Evolutionary conservation across 768 basidiomycete genomes (phyloP).

Genomic region (Suillus tomentosus): DNA sequence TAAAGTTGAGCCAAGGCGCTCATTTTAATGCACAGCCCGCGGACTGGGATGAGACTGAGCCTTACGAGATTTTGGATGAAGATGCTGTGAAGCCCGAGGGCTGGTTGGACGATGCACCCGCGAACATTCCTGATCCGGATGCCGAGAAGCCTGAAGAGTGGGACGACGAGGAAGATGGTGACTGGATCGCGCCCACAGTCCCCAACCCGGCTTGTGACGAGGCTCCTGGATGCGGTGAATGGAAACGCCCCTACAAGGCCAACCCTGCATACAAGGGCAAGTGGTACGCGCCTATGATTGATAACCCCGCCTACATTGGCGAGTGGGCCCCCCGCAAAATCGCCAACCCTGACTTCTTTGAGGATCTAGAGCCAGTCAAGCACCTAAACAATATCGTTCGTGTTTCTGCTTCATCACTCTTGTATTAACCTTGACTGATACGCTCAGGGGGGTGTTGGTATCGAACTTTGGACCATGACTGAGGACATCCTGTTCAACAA

Average conservation of each 20-base stretch:
- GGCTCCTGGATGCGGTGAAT: slow-evolving; percentile 93
- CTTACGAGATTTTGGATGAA: slow-evolving; percentile 86
- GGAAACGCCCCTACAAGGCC: slow-evolving; percentile 85
- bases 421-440: slow-evolving; percentile 12
- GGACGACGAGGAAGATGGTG: slow-evolving; percentile 99
- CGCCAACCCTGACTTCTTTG: slow-evolving; percentile 87
- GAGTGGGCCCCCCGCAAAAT: slow-evolving; percentile 92
- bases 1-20: not conserved
- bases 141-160: slow-evolving; percentile 98
- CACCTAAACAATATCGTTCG: slow-evolving; percentile 82
- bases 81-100: slow-evolving; percentile 90
- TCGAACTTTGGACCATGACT: slow-evolving; percentile 99
- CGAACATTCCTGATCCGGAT: slow-evolving; percentile 86
- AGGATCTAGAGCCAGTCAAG: slow-evolving; percentile 83
- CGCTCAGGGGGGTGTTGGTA: slow-evolving; percentile 84
- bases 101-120: slow-evolving; percentile 91
- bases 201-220: slow-evolving; percentile 89
- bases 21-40: slow-evolving; percentile 55
- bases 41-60: slow-evolving; percentile 98
- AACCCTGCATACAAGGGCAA: slow-evolving; percentile 98
- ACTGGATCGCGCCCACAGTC: slow-evolving; percentile 92
- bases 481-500: slow-evolving; percentile 92
- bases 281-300: slow-evolving; percentile 93
- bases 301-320: slow-evolving; percentile 98
- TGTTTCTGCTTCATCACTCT: slow-evolving; percentile 2